Evolutionary conservation across 495 filamentous ascomycete genomes (phyloP).

Genomic region (Penicillium waksmanii): DNA sequence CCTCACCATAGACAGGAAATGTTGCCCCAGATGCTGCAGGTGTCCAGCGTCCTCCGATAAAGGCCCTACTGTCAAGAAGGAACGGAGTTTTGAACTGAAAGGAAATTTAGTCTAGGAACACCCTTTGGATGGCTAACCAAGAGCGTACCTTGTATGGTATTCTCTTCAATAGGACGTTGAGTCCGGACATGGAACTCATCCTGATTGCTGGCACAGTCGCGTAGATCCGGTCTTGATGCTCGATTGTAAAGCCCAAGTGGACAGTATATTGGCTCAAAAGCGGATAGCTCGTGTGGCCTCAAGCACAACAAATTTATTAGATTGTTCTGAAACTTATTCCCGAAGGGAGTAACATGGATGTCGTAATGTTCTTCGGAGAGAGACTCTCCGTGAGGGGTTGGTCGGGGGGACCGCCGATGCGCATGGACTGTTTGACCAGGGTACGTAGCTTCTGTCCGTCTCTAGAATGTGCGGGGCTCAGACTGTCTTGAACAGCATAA

Average conservation of each 20-base stretch:
- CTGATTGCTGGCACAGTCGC: not conserved
- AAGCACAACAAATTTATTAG: not conserved
- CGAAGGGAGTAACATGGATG: not conserved
- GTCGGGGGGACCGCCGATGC: not conserved
- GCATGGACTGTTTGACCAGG: not conserved
- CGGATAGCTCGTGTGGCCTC: not conserved
- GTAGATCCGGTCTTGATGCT: not conserved
- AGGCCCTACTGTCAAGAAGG: not conserved
- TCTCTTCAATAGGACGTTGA: not conserved
- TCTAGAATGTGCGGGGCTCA: not conserved
- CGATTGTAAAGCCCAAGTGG: too few species aligned
- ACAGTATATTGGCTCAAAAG: not conserved
- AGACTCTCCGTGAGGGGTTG: conserved; percentile 4
- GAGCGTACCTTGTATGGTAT: conserved; percentile 1
- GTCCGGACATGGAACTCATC: not conserved
- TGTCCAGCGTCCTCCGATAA: conserved; percentile 1
- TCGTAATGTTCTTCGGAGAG: not conserved
- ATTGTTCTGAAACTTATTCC: not conserved
- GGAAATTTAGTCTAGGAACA: not conserved
- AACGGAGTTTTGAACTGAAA: conserved; percentile 7
- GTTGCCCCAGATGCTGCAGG: not conserved
- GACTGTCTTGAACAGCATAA: not conserved
- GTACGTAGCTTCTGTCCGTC: not conserved
- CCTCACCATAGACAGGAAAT: conserved; percentile 2
- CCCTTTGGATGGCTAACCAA: not conserved